Percentiles rank a stretch among this genome's conserved stretches.
phyloP scores from a whole-genome alignment of 257 asterid species.

The Fraxinus excelsior region DNA sequence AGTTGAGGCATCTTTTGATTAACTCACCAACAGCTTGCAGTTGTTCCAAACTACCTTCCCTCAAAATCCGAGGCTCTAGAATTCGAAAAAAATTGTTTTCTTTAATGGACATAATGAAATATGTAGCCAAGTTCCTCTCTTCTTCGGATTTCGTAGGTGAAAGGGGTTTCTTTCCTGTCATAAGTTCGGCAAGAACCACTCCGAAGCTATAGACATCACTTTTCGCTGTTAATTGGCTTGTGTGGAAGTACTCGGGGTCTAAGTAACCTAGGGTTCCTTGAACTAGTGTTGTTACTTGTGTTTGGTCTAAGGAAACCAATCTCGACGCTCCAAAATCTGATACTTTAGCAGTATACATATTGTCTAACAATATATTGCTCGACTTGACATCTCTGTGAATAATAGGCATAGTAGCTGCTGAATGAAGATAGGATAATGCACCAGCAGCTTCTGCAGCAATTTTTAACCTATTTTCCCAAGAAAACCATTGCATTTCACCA shows the following conservation, averaged over 20 bases:
- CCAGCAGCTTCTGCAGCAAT: conserved; percentile 46
- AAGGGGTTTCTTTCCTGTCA: conserved; percentile 41
- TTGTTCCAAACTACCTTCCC: conserved; percentile 36
- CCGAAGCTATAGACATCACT: conserved; percentile 59
- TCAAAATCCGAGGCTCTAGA: conserved; percentile 22
- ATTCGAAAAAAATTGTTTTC: conserved; percentile 28
- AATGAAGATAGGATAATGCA: conserved; percentile 51
- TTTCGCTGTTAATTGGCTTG: conserved; percentile 50
- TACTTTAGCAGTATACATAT: conserved; percentile 37
- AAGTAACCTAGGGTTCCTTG: conserved; percentile 59
- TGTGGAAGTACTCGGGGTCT: conserved; percentile 57
- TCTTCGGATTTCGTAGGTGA: background rate
- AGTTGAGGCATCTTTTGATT: conserved; percentile 19
- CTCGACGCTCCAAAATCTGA: conserved; percentile 67
- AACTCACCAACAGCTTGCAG: conserved; percentile 16
- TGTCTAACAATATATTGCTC: conserved; percentile 40
- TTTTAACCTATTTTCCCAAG: conserved; percentile 43
- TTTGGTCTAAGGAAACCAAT: conserved; percentile 49
- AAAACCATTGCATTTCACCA: conserved; percentile 40
- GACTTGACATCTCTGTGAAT: conserved; percentile 52
- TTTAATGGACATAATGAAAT: conserved; percentile 15
- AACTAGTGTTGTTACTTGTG: conserved; percentile 51
- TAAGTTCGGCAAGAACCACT: conserved; percentile 42
- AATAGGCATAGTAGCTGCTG: conserved; percentile 41
- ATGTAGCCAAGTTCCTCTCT: conserved; percentile 22